A percentile compares a stretch with the other conserved stretches of the same genome.
phyloP scores from a whole-genome alignment of 352 stramenopile species.

The Thalassiosira exigua region DNA sequence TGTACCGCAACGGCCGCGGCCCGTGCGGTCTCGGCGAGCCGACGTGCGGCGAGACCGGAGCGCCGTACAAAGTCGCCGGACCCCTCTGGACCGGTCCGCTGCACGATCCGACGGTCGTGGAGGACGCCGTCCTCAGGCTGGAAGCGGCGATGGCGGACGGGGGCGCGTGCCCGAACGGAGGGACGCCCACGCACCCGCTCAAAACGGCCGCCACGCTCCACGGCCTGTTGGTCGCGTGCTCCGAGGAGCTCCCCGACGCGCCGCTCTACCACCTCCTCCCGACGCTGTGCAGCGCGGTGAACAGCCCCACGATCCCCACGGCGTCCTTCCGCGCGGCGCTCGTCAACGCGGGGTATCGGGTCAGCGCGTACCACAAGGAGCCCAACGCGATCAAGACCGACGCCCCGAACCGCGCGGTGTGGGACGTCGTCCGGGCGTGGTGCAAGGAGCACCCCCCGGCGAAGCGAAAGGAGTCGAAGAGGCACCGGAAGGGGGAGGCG shows the following conservation, averaged over 20 bases:
- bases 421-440: conserved; percentile 97
- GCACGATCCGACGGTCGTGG: conserved; percentile 88
- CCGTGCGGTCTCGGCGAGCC: conserved; percentile 47
- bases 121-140: conserved; percentile 68
- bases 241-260: conserved; percentile 93
- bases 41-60: conserved; percentile 81
- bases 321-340: conserved; percentile 92
- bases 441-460: conserved; percentile 93
- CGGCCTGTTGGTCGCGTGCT: conserved; percentile 94
- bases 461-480: conserved; percentile 64
- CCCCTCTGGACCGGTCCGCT: conserved; percentile 97
- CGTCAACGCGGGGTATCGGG: conserved; percentile 94
- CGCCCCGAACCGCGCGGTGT: conserved; percentile 96
- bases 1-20: conserved; percentile 54
- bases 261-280: conserved; percentile 97
- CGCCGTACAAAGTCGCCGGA: conserved; percentile 89
- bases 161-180: conserved; percentile 31
- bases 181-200: conserved; percentile 63
- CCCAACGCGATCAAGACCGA: conserved; percentile 98
- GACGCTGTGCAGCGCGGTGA: conserved; percentile 91
- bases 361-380: conserved; percentile 98
- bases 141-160: conserved; percentile 64
- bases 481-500: conserved; percentile 23
- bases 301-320: conserved; percentile 93
- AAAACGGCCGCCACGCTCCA: conserved; percentile 82